Evolutionary conservation across 352 stramenopile species (phyloP).

Genomic region (Phytophthora crassamura): DNA sequence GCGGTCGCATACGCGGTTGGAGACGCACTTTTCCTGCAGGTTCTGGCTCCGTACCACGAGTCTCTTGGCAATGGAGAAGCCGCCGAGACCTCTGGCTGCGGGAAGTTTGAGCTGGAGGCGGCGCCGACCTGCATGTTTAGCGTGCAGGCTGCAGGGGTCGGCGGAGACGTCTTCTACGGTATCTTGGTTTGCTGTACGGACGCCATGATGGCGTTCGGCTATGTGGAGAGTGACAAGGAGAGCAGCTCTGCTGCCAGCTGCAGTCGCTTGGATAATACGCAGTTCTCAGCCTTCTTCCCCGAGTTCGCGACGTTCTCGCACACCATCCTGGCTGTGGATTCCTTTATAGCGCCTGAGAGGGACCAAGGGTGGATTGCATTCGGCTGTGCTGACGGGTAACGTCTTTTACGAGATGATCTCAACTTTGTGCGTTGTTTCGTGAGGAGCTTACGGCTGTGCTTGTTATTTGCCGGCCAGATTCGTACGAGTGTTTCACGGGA

Average conservation of each 20-base stretch:
- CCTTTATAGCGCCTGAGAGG: slow-evolving; percentile 25
- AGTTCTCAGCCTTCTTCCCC: slow-evolving; percentile 76
- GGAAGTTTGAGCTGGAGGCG: slow-evolving; percentile 63
- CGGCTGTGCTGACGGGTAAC: slow-evolving; percentile 74
- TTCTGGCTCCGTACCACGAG: slow-evolving; percentile 24
- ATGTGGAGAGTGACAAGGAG: slow-evolving; percentile 45
- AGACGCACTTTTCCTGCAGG: slow-evolving; percentile 42
- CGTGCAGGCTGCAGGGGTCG: slow-evolving; percentile 40
- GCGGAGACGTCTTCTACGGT: slow-evolving; percentile 52
- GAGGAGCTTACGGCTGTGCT: not conserved
- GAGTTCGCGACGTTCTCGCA: slow-evolving; percentile 67
- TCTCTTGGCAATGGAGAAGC: slow-evolving; percentile 15
- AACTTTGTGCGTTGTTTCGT: too few species aligned
- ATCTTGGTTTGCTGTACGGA: slow-evolving; percentile 69
- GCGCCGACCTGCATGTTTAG: slow-evolving; percentile 63
- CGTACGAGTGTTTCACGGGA: slow-evolving; percentile 58
- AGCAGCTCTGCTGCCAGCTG: slow-evolving; percentile 29
- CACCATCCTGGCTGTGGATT: slow-evolving; percentile 61
- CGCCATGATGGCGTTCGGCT: slow-evolving; percentile 70
- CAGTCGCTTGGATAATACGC: slow-evolving; percentile 57
- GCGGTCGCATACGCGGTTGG: slow-evolving; percentile 59
- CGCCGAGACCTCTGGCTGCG: slow-evolving; percentile 13
- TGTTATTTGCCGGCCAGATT: slow-evolving; percentile 33
- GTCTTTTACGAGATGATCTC: not conserved
- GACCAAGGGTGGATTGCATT: slow-evolving; percentile 60